Evolutionary conservation across 192 early-diverging fungal species (phyloP).

Genomic region (Coemansia asiatica): DNA sequence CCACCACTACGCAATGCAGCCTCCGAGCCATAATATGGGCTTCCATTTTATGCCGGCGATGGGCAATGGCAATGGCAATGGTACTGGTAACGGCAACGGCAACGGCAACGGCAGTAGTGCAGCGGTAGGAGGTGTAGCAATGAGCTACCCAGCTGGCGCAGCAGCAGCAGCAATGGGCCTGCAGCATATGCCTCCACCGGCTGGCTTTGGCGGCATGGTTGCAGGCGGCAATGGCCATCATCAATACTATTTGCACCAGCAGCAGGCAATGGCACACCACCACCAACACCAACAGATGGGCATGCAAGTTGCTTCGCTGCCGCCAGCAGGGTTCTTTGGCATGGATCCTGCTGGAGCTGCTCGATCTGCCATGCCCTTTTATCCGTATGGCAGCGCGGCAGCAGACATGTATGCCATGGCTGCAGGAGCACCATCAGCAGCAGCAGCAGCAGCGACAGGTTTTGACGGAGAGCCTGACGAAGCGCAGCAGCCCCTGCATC

Average conservation of each 20-base stretch:
- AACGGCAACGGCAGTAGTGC: not conserved
- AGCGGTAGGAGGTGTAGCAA: constrained; percentile 11
- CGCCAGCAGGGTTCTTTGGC: constrained; percentile 16
- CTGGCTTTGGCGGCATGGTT: constrained; percentile 50
- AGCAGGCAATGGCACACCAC: not conserved
- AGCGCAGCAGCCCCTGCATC: constrained; percentile 1
- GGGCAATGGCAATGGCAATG: not conserved
- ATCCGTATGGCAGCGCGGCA: constrained; percentile 12
- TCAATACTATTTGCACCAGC: constrained; percentile 21
- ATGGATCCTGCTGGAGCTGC: constrained; percentile 2
- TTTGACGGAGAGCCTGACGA: not conserved
- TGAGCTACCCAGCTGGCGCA: constrained; percentile 37
- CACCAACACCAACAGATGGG: constrained; percentile 9
- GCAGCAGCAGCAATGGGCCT: constrained; percentile 12
- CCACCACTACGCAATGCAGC: constrained; percentile 1
- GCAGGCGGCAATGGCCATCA: constrained; percentile 6
- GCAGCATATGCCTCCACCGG: constrained; percentile 2
- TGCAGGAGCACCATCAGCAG: not conserved
- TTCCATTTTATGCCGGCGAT: constrained; percentile 21
- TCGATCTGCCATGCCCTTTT: constrained; percentile 12
- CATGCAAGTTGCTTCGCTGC: not conserved
- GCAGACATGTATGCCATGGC: constrained; percentile 2
- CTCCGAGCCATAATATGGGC: constrained; percentile 10
- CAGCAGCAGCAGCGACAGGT: not conserved
- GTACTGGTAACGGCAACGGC: not conserved